These are phyloP conservation scores for Solanum clarkiae DNA, from an alignment of 257 asterid species.

Conservation along the genomic window DNA sequence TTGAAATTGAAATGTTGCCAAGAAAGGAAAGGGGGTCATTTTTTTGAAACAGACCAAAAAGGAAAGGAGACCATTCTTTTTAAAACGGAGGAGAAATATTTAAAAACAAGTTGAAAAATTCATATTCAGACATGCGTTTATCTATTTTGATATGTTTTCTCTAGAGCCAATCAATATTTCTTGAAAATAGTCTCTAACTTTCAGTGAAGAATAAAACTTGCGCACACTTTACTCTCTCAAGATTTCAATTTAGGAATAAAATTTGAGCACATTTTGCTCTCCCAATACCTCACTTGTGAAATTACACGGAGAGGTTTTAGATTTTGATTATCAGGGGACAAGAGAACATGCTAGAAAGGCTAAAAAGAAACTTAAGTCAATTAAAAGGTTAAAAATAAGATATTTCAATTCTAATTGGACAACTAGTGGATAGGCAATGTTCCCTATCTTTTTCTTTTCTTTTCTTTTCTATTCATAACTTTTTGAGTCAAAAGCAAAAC, in stretches of 20 bases:
- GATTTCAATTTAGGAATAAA: accelerated
- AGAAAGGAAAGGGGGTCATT: too few species aligned
- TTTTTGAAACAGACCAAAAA: too few species aligned
- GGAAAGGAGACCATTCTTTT: too few species aligned
- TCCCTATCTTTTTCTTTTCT: neutral
- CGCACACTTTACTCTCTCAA: accelerated
- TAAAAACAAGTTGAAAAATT: neutral
- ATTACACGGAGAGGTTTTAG: neutral
- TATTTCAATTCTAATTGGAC: neutral
- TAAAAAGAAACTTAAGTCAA: neutral
- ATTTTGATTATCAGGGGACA: neutral
- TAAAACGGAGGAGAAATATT: neutral
- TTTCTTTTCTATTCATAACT: neutral
- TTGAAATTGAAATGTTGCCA: too few species aligned
- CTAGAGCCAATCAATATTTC: neutral
- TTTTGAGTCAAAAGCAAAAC: too few species aligned
- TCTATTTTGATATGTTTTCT: neutral
- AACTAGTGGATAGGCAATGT: neutral
- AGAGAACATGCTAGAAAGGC: neutral
- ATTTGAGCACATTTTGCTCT: accelerated
- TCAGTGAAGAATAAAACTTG: neutral
- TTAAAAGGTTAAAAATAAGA: neutral
- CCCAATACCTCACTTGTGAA: neutral
- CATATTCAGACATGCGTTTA: neutral
- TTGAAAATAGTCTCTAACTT: neutral